Evolutionary conservation across 2,329 filamentous ascomycete species (phyloP), one percentile per base, ranked within the genome.

Genomic region (Nemania sp.): DNA sequence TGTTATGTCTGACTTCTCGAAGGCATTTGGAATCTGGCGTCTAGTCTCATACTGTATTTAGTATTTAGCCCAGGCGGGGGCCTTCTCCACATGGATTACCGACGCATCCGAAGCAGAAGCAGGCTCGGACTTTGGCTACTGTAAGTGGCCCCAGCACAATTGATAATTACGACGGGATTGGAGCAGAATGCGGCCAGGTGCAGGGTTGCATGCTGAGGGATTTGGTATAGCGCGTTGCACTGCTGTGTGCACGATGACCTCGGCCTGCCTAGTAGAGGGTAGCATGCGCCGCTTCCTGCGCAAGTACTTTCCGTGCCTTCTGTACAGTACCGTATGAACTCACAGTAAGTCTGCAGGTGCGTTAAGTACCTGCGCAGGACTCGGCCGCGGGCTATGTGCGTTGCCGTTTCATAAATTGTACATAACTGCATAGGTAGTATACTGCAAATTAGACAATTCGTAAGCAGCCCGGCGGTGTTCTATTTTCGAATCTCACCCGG

Each of bases 171-270:
- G 23, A 51, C 8, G 14, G 56, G 53, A 56, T 59, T 56, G 56
- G 56, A 28, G 43, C 30, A 31, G 28, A 39, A 5, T n/a, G n/a
- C 5, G 47, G 39, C 54, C 11, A 20, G 55, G 55, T 43, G 19
- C 51, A 59, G 49, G 56, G 56, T 56, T 44, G 24, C 49, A 52
- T 54, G 47, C 55, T 42, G 49, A 45, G 33, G 54, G 40, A 52
- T 37, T 53, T 52, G 15, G 40, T 33, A 43, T 37, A 26, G 31
- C 26, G 33, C n/a, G 30, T 42, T 49, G 49, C 50, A 43, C 24
- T 3, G 9, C 3, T 12, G 26, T 41, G 36, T 39, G 26, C 37
- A 40, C 15, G 46, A 9, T 15, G 19, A 12, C 5, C 47, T 50
- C 41, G 52, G 49, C 44, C 40, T 56, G 39, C 54, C 54, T 31